Conservation (phyloP, 2,329 filamentous ascomycete species). For the Colletotrichum cereale region DNA sequence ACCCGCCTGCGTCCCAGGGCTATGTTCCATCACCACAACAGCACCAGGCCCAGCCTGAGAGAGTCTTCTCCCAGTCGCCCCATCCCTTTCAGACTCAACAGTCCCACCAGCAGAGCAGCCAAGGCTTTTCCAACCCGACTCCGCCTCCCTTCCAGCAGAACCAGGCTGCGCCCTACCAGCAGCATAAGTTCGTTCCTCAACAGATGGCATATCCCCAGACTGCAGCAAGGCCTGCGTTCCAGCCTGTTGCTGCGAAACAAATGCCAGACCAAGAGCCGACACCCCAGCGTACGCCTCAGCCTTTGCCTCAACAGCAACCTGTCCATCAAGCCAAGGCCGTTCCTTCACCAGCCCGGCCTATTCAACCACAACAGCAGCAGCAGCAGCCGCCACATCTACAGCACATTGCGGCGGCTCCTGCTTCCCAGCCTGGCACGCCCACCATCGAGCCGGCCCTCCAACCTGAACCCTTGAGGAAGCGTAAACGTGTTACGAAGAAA, state of each 20-base stretch:
- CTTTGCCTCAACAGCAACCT: conserved; percentile 40
- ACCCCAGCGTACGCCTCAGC: conserved; percentile 20
- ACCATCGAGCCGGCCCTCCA: conserved; percentile 32
- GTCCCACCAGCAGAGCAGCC: conserved; percentile 30
- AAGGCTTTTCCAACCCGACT: conserved; percentile 32
- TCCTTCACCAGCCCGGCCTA: conserved; percentile 5
- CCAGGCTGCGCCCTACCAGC: conserved; percentile 34
- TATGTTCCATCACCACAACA: conserved; percentile 46
- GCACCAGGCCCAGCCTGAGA: conserved; percentile 37
- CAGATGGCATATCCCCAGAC: conserved; percentile 34
- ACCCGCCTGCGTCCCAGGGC: conserved; percentile 43
- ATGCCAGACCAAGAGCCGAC: conserved; percentile 19
- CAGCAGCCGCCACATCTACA: conserved; percentile 11
- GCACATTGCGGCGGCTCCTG: conserved; percentile 33
- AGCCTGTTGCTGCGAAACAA: conserved; percentile 31
- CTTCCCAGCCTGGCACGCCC: conserved; percentile 40
- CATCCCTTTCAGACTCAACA: conserved; percentile 37
- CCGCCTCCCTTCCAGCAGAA: conserved; percentile 33
- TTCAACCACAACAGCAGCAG: conserved; percentile 29
- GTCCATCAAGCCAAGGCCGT: conserved; percentile 40
- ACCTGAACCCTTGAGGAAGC: conserved; percentile 53
- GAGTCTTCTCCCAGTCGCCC: conserved; percentile 38
- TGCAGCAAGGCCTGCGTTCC: conserved; percentile 20
- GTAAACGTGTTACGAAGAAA: conserved; percentile 51
- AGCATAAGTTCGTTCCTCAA: conserved; percentile 39